Evolutionary conservation across 73 alveolate genomes (phyloP), one percentile per base, ranked within the genome.

Genomic region (Durusdinium trenchii): DNA sequence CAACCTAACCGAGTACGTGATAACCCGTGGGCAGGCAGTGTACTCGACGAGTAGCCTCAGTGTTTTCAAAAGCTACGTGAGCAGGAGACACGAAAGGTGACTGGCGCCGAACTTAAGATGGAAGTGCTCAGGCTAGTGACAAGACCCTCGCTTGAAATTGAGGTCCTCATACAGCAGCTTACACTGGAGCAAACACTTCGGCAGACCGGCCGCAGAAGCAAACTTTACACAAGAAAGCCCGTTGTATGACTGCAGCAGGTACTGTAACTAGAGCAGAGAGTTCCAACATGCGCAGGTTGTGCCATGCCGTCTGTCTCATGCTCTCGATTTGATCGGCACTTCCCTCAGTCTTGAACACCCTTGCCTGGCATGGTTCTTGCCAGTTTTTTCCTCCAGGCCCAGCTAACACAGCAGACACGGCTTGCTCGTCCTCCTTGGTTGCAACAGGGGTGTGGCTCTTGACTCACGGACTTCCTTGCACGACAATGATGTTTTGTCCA

Each of bases 291-390:
- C 84, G 6, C 48, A 91, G 97, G 97, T 91, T 20, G 97, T 91
- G 89, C 97, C 97, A 67, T 91, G 97, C 54, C 67, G 97, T 30
- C 75, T 91, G 28, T 91, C 97, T 9, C 97, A 91, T 69, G 86
- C 89, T 0, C 20, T 91, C 45, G 97, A 91, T 60, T 12, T 69
- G 76, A 57, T 91, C 43, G 97, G 97, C 54, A 40, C 5, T 10
- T 12, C 14, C 4, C 97, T 91, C 60, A 46, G 95, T 3, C 92
- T 48, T 32, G 20, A 46, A 32, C 50, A 12, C 54, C 51, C n/a
- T 7, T 3, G 6, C 16, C n/a, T 30, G 48, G 48, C 20, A 26
- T 38, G 52, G 9, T 18, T 67, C 42, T 60, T 0, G 50, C 69
- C 75, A 20, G 73, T 26, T 16, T 30, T 38, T 18, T 60, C 36